phyloP scores from a whole-genome alignment of 306 rosid species.

The Prunus persica region Prunus_persica_NCBIv2 NC_034010.1:29424501-29425000 shows the following conservation, averaged over 20 bases:
- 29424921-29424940: too few relatives aligned
- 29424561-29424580: constrained; percentile 2
- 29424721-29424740: not conserved
- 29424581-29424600: not conserved
- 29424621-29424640: not conserved
- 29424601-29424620: not conserved
- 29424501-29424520: not conserved
- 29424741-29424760: not conserved
- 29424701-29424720: not conserved
- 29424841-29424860: not conserved
- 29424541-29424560: not conserved
- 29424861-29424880: too few relatives aligned
- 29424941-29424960: too few relatives aligned
- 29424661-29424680: not conserved
- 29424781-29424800: not conserved
- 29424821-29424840: not conserved
- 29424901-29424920: too few relatives aligned
- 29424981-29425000: too few relatives aligned
- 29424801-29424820: not conserved
- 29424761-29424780: not conserved
- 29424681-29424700: not conserved
- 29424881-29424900: too few relatives aligned
- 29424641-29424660: not conserved
- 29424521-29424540: not conserved
- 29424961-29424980: too few relatives aligned